A percentile compares a stretch with the other conserved stretches of the same genome.
These are phyloP conservation scores for Pestalotiopsis sp. DNA, from an alignment of 2,329 filamentous ascomycete species.

Conservation along the genomic window DNA sequence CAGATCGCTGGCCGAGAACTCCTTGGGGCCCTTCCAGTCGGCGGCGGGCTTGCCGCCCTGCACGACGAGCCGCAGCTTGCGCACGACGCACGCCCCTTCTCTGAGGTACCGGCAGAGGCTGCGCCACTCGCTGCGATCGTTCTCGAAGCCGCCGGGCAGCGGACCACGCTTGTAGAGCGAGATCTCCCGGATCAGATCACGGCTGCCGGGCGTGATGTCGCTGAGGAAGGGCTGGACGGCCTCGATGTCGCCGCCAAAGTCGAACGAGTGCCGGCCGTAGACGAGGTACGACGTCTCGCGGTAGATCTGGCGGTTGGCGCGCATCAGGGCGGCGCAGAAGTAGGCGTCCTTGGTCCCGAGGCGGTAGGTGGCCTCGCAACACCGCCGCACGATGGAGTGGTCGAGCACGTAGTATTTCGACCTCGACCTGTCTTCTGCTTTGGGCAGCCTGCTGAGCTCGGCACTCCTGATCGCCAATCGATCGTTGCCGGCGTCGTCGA, in stretches of 20 bases:
- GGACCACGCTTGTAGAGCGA: constrained; percentile 56
- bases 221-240: constrained; percentile 59
- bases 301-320: constrained; percentile 47
- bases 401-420: constrained; percentile 43
- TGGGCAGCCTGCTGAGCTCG: constrained; percentile 23
- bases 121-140: constrained; percentile 56
- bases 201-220: constrained; percentile 52
- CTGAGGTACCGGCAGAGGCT: constrained; percentile 50
- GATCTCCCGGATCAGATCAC: constrained; percentile 48
- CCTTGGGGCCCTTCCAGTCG: constrained; percentile 49
- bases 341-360: constrained; percentile 39
- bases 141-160: constrained; percentile 49
- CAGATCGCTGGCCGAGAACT: constrained; percentile 47
- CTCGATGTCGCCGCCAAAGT: constrained; percentile 61
- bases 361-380: constrained; percentile 56
- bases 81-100: constrained; percentile 34
- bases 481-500: constrained; percentile 39
- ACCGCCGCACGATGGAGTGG: constrained; percentile 38
- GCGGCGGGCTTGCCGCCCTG: constrained; percentile 51
- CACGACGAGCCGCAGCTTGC: constrained; percentile 49
- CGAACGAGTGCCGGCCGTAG: constrained; percentile 57
- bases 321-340: constrained; percentile 46
- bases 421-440: constrained; percentile 22
- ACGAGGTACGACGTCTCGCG: constrained; percentile 56
- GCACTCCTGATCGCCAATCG: constrained; percentile 41